A percentile compares a stretch with the other conserved stretches of the same genome.
Evolutionary conservation across 2,329 filamentous ascomycete species (phyloP).

Genomic region (Aspergillus quadricinctus): DNA sequence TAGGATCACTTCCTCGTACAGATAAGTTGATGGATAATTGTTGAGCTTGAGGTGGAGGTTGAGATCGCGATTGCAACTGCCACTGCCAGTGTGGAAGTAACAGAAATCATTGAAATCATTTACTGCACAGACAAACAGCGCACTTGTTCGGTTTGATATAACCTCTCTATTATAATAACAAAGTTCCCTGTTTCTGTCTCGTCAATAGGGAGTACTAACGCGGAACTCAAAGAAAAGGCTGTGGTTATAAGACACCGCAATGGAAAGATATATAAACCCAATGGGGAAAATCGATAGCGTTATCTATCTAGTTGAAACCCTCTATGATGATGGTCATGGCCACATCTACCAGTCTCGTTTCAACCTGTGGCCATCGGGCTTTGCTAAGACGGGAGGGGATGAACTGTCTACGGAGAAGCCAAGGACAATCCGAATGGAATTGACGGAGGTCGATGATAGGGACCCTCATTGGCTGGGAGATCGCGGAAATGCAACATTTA

Average conservation of each 20-base stretch:
- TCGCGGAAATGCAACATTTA: not conserved
- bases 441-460: not conserved
- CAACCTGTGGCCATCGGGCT: too few relatives aligned
- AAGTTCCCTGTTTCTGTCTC: not conserved
- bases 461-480: not conserved
- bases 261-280: too few relatives aligned
- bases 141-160: not conserved
- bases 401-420: not conserved
- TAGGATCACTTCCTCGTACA: too few relatives aligned
- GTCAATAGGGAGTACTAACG: not conserved
- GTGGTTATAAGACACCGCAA: too few relatives aligned
- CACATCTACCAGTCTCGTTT: too few relatives aligned
- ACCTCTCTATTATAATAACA: too few relatives aligned
- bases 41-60: not conserved
- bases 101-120: not conserved
- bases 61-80: not conserved
- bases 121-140: not conserved
- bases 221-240: too few relatives aligned
- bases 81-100: not conserved
- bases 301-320: too few relatives aligned
- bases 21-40: not conserved
- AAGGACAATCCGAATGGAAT: not conserved
- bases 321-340: too few relatives aligned
- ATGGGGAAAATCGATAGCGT: too few relatives aligned
- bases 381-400: not conserved